These are phyloP conservation scores for Pleurotus sapidus DNA, from an alignment of 768 basidiomycete species.

Conservation along the genomic window DNA sequence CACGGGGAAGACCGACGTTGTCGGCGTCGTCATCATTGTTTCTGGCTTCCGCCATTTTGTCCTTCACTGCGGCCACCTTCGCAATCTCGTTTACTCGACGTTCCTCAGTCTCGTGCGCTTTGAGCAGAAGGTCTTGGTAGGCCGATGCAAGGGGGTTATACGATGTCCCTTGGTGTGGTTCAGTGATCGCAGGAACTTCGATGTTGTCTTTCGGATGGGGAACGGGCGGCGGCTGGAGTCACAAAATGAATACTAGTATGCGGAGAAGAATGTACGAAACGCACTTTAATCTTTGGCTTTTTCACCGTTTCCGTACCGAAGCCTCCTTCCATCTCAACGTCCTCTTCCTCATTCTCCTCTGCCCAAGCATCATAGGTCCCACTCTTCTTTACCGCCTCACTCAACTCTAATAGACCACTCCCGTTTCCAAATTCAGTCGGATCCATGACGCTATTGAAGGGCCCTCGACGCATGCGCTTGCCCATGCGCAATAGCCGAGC, in stretches of 20 bases:
- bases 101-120: slow-evolving; percentile 67
- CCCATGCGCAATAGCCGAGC: slow-evolving; percentile 73
- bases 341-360: slow-evolving; percentile 25
- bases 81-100: slow-evolving; percentile 50
- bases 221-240: slow-evolving; percentile 49
- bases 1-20: slow-evolving; percentile 35
- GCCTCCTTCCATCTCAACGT: slow-evolving; percentile 25
- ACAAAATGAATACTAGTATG: slow-evolving; percentile 1
- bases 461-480: slow-evolving; percentile 66
- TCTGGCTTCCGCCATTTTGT: slow-evolving; percentile 51
- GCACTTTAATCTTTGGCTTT: slow-evolving; percentile 52
- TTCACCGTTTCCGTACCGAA: slow-evolving; percentile 40
- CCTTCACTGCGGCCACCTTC: slow-evolving; percentile 50
- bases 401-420: slow-evolving; percentile 60
- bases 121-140: slow-evolving; percentile 66
- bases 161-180: slow-evolving; percentile 81
- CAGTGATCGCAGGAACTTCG: slow-evolving; percentile 57
- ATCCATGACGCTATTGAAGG: slow-evolving; percentile 70
- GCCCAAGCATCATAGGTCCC: slow-evolving; percentile 69
- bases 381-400: slow-evolving; percentile 65
- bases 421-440: slow-evolving; percentile 66
- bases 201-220: slow-evolving; percentile 46
- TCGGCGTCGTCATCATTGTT: slow-evolving; percentile 23
- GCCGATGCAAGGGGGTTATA: slow-evolving; percentile 83
- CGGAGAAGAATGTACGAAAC: slow-evolving; percentile 8